Conservation (phyloP, 345 rosid species). For the Lenwebbia sp. region DNA sequence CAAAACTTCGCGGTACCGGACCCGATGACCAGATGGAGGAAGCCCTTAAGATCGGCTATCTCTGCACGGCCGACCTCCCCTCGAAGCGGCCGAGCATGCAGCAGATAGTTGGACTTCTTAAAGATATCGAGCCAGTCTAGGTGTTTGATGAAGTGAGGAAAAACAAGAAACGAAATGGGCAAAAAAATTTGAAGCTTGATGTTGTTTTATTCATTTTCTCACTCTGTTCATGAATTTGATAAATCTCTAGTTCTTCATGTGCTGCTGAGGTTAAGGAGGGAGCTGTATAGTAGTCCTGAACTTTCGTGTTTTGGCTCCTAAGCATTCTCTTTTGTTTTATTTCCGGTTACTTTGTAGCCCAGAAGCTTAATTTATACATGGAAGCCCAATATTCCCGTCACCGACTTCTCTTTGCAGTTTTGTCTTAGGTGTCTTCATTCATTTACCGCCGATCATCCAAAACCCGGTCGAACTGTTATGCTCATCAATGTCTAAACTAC, state of each 20-base stretch:
- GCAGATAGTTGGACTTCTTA: conserved; percentile 91
- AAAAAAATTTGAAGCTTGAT: not conserved
- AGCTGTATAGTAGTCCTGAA: not conserved
- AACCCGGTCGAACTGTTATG: not conserved
- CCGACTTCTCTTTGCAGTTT: not conserved
- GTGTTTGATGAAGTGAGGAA: not conserved
- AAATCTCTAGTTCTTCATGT: not conserved
- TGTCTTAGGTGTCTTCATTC: not conserved
- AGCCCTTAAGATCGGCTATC: conserved; percentile 83
- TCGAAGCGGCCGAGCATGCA: conserved; percentile 92
- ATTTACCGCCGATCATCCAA: not conserved
- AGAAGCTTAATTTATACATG: not conserved
- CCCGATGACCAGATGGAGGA: conserved; percentile 63
- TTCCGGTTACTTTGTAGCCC: not conserved
- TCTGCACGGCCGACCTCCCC: conserved; percentile 85
- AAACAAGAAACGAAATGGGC: not conserved
- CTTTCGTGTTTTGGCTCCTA: not conserved
- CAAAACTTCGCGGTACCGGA: conserved; percentile 57
- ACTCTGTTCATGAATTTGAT: not conserved
- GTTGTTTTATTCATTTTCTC: not conserved
- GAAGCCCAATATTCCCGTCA: not conserved
- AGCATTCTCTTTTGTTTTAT: not conserved
- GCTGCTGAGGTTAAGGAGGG: not conserved
- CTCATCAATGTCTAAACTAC: not conserved
- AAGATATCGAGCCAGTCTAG: conserved; percentile 62